Evolutionary conservation across 1,139 yeast species (phyloP).

Genomic region (Cylindricascospora bacillispora): DNA sequence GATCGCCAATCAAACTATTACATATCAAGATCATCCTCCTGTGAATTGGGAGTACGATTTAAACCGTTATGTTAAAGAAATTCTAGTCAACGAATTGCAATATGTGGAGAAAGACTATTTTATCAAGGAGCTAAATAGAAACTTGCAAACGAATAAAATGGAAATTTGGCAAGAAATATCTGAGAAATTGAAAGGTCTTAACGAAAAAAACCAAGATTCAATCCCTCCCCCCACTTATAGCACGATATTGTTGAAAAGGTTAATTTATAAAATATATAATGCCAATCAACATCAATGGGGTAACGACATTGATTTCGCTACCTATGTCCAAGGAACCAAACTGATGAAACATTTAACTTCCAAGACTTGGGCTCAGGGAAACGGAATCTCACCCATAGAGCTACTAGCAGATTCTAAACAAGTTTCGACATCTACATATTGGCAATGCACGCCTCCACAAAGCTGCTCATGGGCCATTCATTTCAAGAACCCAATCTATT

Average conservation of each 20-base stretch:
- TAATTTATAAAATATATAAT: constrained; percentile 21
- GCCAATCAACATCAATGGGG: constrained; percentile 24
- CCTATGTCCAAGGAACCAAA: constrained; percentile 23
- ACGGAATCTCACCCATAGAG: constrained; percentile 19
- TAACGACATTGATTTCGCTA: constrained; percentile 24
- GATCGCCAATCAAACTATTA: constrained; percentile 2
- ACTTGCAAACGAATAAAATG: constrained; percentile 15
- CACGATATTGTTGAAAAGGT: constrained; percentile 16
- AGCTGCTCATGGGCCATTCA: constrained; percentile 26
- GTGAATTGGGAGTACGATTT: constrained; percentile 20
- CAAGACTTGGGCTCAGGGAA: constrained; percentile 13
- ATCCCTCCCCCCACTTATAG: constrained; percentile 15
- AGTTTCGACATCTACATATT: constrained; percentile 22
- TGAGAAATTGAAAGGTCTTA: constrained; percentile 8
- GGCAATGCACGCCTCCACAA: constrained; percentile 22
- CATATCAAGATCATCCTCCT: neutral
- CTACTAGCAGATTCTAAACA: constrained; percentile 15
- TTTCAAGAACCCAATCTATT: constrained; percentile 26
- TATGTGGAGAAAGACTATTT: constrained; percentile 20
- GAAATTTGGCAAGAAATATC: constrained; percentile 20
- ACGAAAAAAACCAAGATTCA: constrained; percentile 2
- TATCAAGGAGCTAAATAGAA: constrained; percentile 17
- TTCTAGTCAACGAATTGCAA: constrained; percentile 21
- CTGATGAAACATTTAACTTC: constrained; percentile 22
- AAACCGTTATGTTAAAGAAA: constrained; percentile 20